Base-by-base conservation (phyloP, 2,329 filamentous ascomycete species). In the Ophiostoma himal-ulmi region DNA sequence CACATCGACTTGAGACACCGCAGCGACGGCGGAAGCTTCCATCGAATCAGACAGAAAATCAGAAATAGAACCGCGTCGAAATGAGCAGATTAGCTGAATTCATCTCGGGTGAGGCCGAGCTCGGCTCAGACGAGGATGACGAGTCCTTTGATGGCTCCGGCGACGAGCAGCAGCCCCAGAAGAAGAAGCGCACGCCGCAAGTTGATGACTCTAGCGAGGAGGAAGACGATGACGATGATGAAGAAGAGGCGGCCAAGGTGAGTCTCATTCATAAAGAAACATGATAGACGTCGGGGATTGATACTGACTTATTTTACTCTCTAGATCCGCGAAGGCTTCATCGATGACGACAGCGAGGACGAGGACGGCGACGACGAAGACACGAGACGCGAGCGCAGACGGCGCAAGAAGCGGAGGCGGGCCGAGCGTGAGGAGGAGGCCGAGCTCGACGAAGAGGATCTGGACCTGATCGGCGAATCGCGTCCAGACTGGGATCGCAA, bases 261-360 rank as follows among this genome's bases (percentile, higher is more conserved):
- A 67, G 71, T 17, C 5, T 1, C 20, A 5, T 8, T 0, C 36
- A 14, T 48, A 2, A 20, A 30, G 11, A 39, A 17, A 37, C n/a
- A n/a, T 34, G 1, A 7, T 3, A 57, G 52, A 22, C 5, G 52
- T 8, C 52, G 52, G 52, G 39, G n/a, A 22, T 39, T 69, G 37
- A 69, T 64, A 34, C 76, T n/a, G 10, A 62, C 13, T 62, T 20
- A 2, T 30, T 26, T 2, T 60, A 5, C 10, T 36, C 1, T 13
- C 30, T 65, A 97, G 93, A 87, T 96, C 74, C 91, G 91, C 69
- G 93, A 96, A 82, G 94, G 94, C 36, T 99, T 98, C 81, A 97
- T 99, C 74, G 93, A 96, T 73, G 93, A 96, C 76, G 94, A 97
- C 77, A 93, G 94, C 73, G 91, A 93, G 75, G 90, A 93, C 67